phyloP scores from a whole-genome alignment of 129 eudicot genomes.

The Pseudognaphalium luteoalbum region DNA sequence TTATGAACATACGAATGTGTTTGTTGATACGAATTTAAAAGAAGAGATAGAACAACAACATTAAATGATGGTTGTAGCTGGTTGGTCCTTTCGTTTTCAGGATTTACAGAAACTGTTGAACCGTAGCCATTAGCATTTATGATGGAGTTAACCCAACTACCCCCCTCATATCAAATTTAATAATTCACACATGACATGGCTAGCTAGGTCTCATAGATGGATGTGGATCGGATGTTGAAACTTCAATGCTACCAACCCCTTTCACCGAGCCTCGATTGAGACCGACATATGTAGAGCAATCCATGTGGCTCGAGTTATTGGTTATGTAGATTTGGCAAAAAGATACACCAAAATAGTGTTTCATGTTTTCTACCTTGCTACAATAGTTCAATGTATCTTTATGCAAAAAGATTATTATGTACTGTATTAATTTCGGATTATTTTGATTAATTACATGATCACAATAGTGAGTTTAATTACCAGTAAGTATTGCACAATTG shows the following conservation, averaged over 20 bases:
- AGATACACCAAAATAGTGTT: background rate
- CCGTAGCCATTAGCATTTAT: slow-evolving; percentile 30
- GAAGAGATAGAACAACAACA: background rate
- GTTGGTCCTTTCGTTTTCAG: slow-evolving; percentile 39
- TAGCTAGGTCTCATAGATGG: background rate
- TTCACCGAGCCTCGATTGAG: background rate
- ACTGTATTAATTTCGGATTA: no score
- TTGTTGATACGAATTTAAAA: background rate
- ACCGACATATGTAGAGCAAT: slow-evolving; percentile 20
- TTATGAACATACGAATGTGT: slow-evolving; percentile 21
- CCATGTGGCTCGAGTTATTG: slow-evolving; percentile 34
- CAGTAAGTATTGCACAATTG: no score
- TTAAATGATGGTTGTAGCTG: slow-evolving; percentile 30
- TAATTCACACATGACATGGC: slow-evolving; percentile 20
- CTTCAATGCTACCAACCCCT: slow-evolving; percentile 30
- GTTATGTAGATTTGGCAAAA: background rate
- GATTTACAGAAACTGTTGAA: slow-evolving; percentile 19
- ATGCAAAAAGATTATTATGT: no score
- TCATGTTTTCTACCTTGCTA: background rate
- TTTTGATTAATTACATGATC: no score
- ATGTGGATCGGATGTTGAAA: slow-evolving; percentile 25
- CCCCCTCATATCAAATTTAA: slow-evolving; percentile 32
- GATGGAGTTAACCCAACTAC: slow-evolving; percentile 22
- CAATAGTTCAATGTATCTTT: background rate
- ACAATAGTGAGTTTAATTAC: no score